A percentile compares a stretch with the other conserved stretches of the same genome.
These are phyloP conservation scores for Cladosporium velox DNA, from an alignment of 2,329 filamentous ascomycete genomes.

Conservation along the genomic window DNA sequence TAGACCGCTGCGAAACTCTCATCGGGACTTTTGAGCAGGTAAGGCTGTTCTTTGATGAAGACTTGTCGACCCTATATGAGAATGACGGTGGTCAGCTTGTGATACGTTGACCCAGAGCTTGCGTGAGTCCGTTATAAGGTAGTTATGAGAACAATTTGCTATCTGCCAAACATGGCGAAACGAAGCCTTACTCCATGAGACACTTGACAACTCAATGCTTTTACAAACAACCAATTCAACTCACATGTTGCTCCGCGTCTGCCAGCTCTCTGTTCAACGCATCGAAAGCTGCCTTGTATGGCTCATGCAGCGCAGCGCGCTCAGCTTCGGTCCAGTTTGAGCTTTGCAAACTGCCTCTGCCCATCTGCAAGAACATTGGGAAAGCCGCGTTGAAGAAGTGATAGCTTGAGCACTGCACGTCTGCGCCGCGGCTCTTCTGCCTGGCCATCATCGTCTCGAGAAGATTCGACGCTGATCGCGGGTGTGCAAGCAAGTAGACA, in stretches of 20 bases:
- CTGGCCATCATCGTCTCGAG: slow-evolving; percentile 18
- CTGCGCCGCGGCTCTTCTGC: slow-evolving; percentile 3
- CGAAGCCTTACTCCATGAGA: slow-evolving; percentile 5
- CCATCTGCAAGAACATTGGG: slow-evolving; percentile 1
- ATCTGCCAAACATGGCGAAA: slow-evolving; percentile 1
- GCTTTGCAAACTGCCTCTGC: neutral
- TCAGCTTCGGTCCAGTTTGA: neutral
- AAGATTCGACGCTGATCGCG: slow-evolving; percentile 12
- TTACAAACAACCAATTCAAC: neutral
- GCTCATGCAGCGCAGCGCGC: slow-evolving; percentile 2
- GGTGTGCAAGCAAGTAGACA: slow-evolving; percentile 16
- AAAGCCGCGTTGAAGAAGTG: slow-evolving; percentile 17
- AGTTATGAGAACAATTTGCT: neutral
- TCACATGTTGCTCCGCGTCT: neutral
- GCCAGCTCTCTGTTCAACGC: neutral
- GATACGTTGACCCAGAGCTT: neutral
- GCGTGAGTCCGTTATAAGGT: slow-evolving; percentile 11
- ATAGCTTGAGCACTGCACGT: slow-evolving; percentile 10
- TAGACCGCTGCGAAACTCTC: slow-evolving; percentile 8
- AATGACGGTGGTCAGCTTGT: neutral
- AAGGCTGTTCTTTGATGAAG: slow-evolving; percentile 16
- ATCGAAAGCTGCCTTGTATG: slow-evolving; percentile 8
- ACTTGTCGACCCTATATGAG: slow-evolving; percentile 5
- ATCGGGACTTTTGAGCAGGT: neutral
- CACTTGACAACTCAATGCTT: neutral